Base-by-base conservation (phyloP, 148 eudicot species). In the Silene conica region DNA sequence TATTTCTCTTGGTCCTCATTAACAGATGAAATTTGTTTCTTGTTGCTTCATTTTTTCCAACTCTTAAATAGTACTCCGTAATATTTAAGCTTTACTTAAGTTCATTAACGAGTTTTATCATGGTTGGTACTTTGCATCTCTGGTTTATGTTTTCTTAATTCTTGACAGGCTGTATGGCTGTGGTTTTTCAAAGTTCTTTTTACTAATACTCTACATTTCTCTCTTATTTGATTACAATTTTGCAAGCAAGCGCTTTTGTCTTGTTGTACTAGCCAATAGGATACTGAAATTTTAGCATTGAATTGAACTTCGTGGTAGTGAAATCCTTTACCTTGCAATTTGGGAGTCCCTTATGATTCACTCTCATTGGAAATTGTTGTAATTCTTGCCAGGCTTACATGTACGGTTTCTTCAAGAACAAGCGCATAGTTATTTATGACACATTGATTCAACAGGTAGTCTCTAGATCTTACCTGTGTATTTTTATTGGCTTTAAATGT, bases 371-470 rank as follows among this genome's bases (percentile, higher is more conserved):
- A 43, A 16, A 57, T 20, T 5, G 38, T 71, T 67, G 14, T 46
- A 61, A 66, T 70, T 52, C 28, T 83, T 41, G 86, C 86, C 88
- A 95, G 99, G 99, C 99, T 16, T 95, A 95, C 85, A 95, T 95
- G 99, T 95, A 95, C 75, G 99, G 99, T 50, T 95, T 95, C 85
- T 92, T 95, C 76, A 95, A 95, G 54, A 95, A 95, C 90, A 95
- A 95, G 84, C 88, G 97, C 41, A 92, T 96, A 62, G 99, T 96
- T 73, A 94, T 96, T 50, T 96, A 84, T 62, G 99, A 96, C 81
- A 96, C 99, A 74, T 80, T 96, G 86, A 84, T 96, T 74, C 92
- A 96, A 72, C 99, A 96, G 99, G 99, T 96, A 52, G 59, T 86
- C 20, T 50, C 55, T 21, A 18, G 57, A 22, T 14, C 56, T 18